Evolutionary conservation across 257 asterid genomes (phyloP), one percentile per base, ranked within the genome.

Genomic region (Scutellaria baicalensis): DNA sequence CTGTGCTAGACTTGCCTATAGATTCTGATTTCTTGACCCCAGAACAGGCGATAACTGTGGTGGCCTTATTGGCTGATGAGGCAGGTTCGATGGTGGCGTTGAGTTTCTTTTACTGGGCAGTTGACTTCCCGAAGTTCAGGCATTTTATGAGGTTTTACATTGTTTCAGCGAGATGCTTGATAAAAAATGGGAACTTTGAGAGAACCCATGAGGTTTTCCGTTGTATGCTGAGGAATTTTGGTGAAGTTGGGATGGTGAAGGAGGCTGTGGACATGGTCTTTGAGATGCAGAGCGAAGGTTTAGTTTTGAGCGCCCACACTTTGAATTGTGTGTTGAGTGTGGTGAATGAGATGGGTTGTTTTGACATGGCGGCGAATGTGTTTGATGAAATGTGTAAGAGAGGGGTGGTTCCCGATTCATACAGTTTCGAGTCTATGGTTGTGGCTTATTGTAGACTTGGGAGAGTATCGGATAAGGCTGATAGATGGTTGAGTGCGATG

Each of bases 61-160:
- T 85, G 76, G 97, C 98, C 64, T 80, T 95, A 47, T 80, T 93
- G 76, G 96, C 94, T 48, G 95, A 87, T 16, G 92, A 89, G 61
- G 89, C 86, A 3, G 98, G 98, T 17, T 88, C 98, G 0, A 85
- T 90, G 89, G 87, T 86, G 79, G 97, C 97, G 4, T 70, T 90
- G 81, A 81, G 96, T 64, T 93, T 93, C 85, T 93, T 93, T 58
- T 77, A 87, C 49, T 90, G 98, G 96, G 92, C 96, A 9, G 76
- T 85, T 17, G 80, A 67, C 75, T 79, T 59, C 58, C 66, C 66
- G 7, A 88, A 87, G 59, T 90, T 87, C 75, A 83, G 91, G 74
- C 77, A 82, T 72, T 90, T 85, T 58, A 88, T 89, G 95, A 76
- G 98, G 84, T 82, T 90, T 71, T 93, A 93, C 80, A 87, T 93